Conservation (phyloP, 345 rosid genomes). For the Corymbia maculata region DNA sequence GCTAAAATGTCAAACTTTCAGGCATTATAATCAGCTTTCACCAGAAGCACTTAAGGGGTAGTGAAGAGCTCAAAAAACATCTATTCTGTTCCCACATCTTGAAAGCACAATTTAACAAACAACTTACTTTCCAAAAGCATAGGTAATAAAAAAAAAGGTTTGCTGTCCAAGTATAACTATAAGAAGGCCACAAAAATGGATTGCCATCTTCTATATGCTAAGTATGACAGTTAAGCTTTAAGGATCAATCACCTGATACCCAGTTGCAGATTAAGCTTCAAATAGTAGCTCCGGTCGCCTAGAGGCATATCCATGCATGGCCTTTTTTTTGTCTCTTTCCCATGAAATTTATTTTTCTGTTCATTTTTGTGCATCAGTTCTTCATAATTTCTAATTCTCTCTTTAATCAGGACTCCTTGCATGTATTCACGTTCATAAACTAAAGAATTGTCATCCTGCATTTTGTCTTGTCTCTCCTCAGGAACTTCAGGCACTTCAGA, state of each 20-base stretch:
- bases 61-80: not conserved
- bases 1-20: not conserved
- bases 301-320: conserved; percentile 28
- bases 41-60: not conserved
- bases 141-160: not conserved
- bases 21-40: not conserved
- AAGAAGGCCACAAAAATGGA: not conserved
- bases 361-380: conserved; percentile 28
- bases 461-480: conserved; percentile 34
- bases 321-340: conserved; percentile 35
- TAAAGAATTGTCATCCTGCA: conserved; percentile 19
- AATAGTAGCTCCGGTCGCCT: conserved; percentile 44
- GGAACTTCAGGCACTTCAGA: conserved; percentile 17
- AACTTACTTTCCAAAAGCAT: not conserved
- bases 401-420: conserved; percentile 84
- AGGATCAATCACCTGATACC: conserved; percentile 61
- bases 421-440: conserved; percentile 81
- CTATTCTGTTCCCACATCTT: not conserved
- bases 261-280: conserved; percentile 89
- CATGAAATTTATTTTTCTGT: conserved; percentile 26
- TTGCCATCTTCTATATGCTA: not conserved
- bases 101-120: not conserved
- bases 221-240: conserved; percentile 2
- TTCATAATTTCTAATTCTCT: conserved; percentile 24
- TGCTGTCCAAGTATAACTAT: not conserved